Conservation (phyloP, 306 rosid genomes). For the Rosa multiflora region DNA sequence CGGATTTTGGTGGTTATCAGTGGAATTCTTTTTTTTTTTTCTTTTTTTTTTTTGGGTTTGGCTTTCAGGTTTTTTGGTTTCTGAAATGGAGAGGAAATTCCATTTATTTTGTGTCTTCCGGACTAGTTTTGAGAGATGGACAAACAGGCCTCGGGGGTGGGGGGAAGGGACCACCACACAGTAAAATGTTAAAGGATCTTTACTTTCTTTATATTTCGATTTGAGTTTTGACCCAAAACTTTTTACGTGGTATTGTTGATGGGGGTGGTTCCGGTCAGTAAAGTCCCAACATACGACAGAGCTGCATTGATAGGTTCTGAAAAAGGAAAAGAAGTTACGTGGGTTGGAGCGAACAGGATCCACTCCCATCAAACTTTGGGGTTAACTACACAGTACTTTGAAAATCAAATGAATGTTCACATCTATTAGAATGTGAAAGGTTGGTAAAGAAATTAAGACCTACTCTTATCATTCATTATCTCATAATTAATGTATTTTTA, state of each 20-base stretch:
- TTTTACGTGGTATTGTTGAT: neutral
- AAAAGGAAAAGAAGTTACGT: no score
- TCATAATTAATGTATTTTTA: no score
- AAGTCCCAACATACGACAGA: neutral
- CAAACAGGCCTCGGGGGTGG: slow-evolving; percentile 1
- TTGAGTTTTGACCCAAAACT: neutral
- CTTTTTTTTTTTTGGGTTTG: neutral
- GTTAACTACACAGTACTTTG: no score
- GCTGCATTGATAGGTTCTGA: no score
- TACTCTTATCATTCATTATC: no score
- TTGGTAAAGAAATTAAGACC: neutral
- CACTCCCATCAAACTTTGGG: no score
- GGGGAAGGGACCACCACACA: neutral
- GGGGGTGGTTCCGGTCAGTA: neutral
- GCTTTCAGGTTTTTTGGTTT: neutral
- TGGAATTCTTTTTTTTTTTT: neutral
- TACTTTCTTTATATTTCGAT: neutral
- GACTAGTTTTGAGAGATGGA: slow-evolving; percentile 9
- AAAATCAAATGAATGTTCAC: no score
- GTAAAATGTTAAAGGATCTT: neutral
- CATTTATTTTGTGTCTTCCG: neutral
- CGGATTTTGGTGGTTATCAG: slow-evolving; percentile 2
- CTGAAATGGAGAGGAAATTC: neutral
- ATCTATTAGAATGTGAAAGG: no score
- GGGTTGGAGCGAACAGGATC: no score